Evolutionary conservation across 1,139 yeast species (phyloP).

Genomic region (Yamadazyma jaroonii): DNA sequence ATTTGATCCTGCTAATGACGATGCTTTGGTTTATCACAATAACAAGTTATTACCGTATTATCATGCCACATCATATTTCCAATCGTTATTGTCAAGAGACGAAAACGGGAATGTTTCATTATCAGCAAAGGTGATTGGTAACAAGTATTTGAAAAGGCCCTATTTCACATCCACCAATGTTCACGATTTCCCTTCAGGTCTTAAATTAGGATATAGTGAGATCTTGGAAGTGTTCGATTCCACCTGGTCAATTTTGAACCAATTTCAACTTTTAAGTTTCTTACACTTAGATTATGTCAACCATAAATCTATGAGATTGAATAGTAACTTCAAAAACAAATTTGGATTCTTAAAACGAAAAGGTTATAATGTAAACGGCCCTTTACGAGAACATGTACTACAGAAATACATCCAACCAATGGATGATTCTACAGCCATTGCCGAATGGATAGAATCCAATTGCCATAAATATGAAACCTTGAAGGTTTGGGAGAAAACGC

Average conservation of each 20-base stretch:
- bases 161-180: conserved; percentile 10
- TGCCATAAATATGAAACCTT: conserved; percentile 25
- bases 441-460: conserved; percentile 15
- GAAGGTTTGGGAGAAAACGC: conserved; percentile 21
- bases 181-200: conserved; percentile 24
- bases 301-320: conserved; percentile 2
- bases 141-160: conserved; percentile 25
- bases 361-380: conserved; percentile 37
- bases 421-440: conserved; percentile 14
- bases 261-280: conserved; percentile 34
- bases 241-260: conserved; percentile 33
- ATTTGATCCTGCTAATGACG: conserved; percentile 17
- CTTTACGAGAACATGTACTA: conserved; percentile 5
- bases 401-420: conserved; percentile 10
- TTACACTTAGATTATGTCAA: conserved; percentile 16
- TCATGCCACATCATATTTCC: conserved; percentile 32
- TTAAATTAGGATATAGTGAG: conserved; percentile 28
- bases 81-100: conserved; percentile 37
- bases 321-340: conserved; percentile 6
- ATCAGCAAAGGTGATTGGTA: conserved; percentile 32
- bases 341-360: conserved; percentile 28
- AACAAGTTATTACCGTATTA: conserved; percentile 36
- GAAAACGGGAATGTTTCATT: conserved; percentile 32
- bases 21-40: conserved; percentile 34
- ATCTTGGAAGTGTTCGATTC: conserved; percentile 20